Percentiles rank a stretch among this genome's conserved stretches.
These are phyloP conservation scores for Neonectria punicea DNA, from an alignment of 2,329 filamentous ascomycete genomes.

Conservation along the genomic window DNA sequence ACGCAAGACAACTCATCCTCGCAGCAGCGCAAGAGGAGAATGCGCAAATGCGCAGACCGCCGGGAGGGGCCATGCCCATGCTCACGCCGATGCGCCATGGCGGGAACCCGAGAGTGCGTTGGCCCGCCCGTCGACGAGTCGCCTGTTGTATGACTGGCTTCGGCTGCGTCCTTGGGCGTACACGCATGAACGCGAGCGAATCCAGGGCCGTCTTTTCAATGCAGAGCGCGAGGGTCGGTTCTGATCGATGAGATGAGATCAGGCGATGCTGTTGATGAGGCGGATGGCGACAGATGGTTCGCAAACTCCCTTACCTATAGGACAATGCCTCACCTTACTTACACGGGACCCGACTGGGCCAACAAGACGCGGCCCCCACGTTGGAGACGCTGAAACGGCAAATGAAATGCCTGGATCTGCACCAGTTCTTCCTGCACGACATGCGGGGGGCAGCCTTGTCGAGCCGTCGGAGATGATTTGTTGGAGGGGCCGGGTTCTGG, in stretches of 20 bases:
- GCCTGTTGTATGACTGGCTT: constrained; percentile 34
- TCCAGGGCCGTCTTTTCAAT: constrained; percentile 17
- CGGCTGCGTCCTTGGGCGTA: constrained; percentile 6
- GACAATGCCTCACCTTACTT: not conserved
- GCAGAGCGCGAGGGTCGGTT: constrained; percentile 23
- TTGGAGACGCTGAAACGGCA: not conserved
- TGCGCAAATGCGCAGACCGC: constrained; percentile 25
- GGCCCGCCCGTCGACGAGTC: constrained; percentile 19
- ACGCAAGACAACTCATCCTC: constrained; percentile 22
- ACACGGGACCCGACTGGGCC: constrained; percentile 9
- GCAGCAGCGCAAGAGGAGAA: constrained; percentile 8
- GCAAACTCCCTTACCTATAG: constrained; percentile 10
- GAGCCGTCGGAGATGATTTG: constrained; percentile 3
- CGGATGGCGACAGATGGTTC: constrained; percentile 4
- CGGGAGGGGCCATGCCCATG: not conserved
- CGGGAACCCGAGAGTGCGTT: constrained; percentile 2
- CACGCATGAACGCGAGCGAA: constrained; percentile 19
- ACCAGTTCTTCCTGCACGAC: not conserved
- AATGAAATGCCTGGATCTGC: not conserved
- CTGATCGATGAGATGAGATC: not conserved
- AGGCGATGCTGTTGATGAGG: not conserved
- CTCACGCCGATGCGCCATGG: constrained; percentile 6
- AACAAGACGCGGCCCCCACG: constrained; percentile 1
- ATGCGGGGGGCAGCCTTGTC: constrained; percentile 14
- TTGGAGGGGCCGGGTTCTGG: not conserved